Evolutionary conservation across 148 eudicot species (phyloP), one percentile per base, ranked within the genome.

Genomic region (Rhododendron simsii): DNA sequence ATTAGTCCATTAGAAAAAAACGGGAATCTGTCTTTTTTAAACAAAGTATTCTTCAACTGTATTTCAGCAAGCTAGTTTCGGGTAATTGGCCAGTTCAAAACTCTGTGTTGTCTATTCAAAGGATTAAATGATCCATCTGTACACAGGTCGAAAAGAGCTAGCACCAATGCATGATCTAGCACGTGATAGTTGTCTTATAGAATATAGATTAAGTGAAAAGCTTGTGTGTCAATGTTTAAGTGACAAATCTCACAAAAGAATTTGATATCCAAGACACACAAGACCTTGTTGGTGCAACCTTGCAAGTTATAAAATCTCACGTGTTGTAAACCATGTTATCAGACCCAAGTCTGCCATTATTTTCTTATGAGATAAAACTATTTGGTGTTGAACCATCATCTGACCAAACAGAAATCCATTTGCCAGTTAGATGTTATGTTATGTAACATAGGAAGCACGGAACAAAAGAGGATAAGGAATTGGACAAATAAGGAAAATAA

Each of bases 331-430:
- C n/a, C 65, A 80, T 5, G 14, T 13, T 33, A 28, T 16, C 28
- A 4, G 47, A 33, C 26, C 28, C 69, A 18, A 44, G 26, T 80
- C 61, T 26, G 37, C 7, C 41, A 47, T 7, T 26, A 47, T 28
- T 48, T 26, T 50, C 51, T 26, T 67, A 10, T 15, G 3, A 67
- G 35, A 28, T 67, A 67, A 67, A 67, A 67, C 16, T 10, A 28
- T 28, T 67, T 67, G 35, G 5, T 67, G 16, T 67, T 26, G 37
- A 67, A 41, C 61, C 74, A 30, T 26, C 55, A 74, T 30, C 41
- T 63, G 71, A 82, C 79, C 79, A 81, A 81, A 41, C 15, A 83
- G 28, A 57, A 55, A 7, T 81, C n/a, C 28, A 39, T 67, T 67
- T 39, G 23, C n/a, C 75, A 35, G 51, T 30, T 7, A 37, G 26